Evolutionary conservation across 305 asterid genomes (phyloP).

Genomic region (Solanum hybrid): DNA sequence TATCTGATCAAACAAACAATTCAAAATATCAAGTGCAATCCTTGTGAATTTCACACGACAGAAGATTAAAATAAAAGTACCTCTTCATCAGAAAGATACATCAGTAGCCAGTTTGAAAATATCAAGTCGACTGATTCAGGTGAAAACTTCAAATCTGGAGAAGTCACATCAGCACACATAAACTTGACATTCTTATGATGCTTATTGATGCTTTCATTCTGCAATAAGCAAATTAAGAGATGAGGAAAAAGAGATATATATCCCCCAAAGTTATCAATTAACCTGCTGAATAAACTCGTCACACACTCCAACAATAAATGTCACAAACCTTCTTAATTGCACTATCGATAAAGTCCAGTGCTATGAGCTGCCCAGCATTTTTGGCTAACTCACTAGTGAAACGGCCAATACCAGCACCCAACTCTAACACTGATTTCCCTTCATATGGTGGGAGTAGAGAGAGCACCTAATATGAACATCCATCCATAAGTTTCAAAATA

Average conservation of each 20-base stretch:
- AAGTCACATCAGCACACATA: slow-evolving; percentile 87
- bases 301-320: neutral
- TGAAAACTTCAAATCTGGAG: slow-evolving; percentile 62
- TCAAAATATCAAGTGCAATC: neutral
- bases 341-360: slow-evolving; percentile 77
- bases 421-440: slow-evolving; percentile 78
- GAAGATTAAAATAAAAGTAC: slow-evolving; percentile 19
- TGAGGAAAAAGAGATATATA: neutral
- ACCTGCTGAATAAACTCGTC: neutral
- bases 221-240: slow-evolving; percentile 8
- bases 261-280: neutral
- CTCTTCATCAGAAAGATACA: slow-evolving; percentile 96
- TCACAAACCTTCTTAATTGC: slow-evolving; percentile 66
- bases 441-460: slow-evolving; percentile 77
- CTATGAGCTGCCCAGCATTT: slow-evolving; percentile 61
- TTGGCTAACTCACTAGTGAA: slow-evolving; percentile 82
- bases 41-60: neutral
- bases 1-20: neutral
- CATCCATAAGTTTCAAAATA: neutral
- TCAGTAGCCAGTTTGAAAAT: slow-evolving; percentile 91
- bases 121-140: slow-evolving; percentile 73
- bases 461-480: slow-evolving; percentile 43
- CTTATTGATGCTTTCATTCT: slow-evolving; percentile 59
- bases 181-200: slow-evolving; percentile 66
- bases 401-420: slow-evolving; percentile 99